Conservation (phyloP, 2,329 filamentous ascomycete species). For the Acarospora socialis region DNA sequence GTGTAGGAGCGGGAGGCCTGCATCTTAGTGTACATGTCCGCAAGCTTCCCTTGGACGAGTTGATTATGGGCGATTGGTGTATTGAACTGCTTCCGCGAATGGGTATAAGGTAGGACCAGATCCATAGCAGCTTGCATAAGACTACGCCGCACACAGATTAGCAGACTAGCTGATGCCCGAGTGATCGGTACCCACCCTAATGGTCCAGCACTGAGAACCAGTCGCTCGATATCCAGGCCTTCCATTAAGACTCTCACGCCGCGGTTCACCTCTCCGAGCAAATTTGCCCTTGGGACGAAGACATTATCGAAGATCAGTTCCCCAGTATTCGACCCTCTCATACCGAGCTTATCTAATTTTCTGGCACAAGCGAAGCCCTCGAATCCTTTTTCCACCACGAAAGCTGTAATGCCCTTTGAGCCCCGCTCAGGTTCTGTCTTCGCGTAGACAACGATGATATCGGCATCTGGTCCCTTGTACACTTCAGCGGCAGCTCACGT, state of each 20-base stretch:
- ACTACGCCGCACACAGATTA: conserved; percentile 17
- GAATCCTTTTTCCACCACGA: conserved; percentile 59
- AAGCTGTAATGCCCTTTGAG: conserved; percentile 88
- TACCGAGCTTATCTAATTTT: conserved; percentile 95
- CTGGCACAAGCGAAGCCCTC: conserved; percentile 73
- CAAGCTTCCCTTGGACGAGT: conserved; percentile 79
- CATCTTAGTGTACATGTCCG: conserved; percentile 95
- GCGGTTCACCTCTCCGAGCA: conserved; percentile 65
- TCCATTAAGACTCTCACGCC: conserved; percentile 92
- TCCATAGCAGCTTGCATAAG: conserved; percentile 90
- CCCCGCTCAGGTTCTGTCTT: conserved; percentile 72
- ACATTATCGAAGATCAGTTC: conserved; percentile 84
- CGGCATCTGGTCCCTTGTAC: conserved; percentile 61
- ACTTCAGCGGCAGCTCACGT: conserved; percentile 2
- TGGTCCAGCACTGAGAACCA: conserved; percentile 82
- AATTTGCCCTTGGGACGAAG: conserved; percentile 70
- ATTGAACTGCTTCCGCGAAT: conserved; percentile 80
- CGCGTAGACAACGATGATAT: conserved; percentile 87
- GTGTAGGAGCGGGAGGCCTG: conserved; percentile 77
- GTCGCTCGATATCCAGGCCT: conserved; percentile 80
- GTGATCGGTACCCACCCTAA: conserved; percentile 41
- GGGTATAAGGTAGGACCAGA: conserved; percentile 73
- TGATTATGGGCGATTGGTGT: conserved; percentile 82
- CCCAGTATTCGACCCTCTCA: conserved; percentile 93
- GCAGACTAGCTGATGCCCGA: neutral